Base-by-base conservation (phyloP, 345 rosid species). In the Camelina sativa region DNA sequence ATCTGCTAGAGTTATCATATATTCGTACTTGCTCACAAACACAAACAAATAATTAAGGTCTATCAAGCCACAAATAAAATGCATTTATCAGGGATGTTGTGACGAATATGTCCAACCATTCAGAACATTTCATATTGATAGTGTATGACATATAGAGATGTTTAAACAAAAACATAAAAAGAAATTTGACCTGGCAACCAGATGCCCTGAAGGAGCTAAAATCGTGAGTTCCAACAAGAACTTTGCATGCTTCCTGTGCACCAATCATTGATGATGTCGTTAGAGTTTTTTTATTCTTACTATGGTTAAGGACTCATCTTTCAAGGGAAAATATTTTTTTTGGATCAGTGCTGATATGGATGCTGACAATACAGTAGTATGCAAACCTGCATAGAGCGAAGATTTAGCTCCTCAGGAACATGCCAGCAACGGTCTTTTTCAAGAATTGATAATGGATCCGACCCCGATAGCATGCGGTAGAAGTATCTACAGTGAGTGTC, bases 201-300 rank as follows among this genome's bases (percentile, higher is more conserved):
- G 92, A 30, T 66, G 97, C 96, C 83, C 97, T 83, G 85, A 94
- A 94, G 84, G 98, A 91, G 80, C 96, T 94, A 79, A 94, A 94
- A 83, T 94, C 97, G 74, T 90, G 97, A 69, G 73, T 71, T 34
- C 98, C 98, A 78, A 83, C 82, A 79, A 94, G 96, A 82, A 88
- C 77, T 85, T 80, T 86, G 91, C 98, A 91, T 53, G 97, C 97
- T 81, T 87, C 96, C 98, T 94, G 91, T 75, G 79, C 37, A 56
- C 48, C 72, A 57, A 74, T 34, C 55, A 67, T 63, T 43, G 69
- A 59, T 8, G 1, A 22, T 23, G 11, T 53, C 25, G 7, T 72
- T 41, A 65, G 68, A 40, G 53, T 37, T 62, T 6, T 37, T 50
- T n/a, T 64, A 4, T 46, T 70, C 30, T 30, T 10, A 25, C 41